These are phyloP conservation scores for Coemansia sp. DNA, from an alignment of 192 early-diverging fungal species.

Conservation along the genomic window DNA sequence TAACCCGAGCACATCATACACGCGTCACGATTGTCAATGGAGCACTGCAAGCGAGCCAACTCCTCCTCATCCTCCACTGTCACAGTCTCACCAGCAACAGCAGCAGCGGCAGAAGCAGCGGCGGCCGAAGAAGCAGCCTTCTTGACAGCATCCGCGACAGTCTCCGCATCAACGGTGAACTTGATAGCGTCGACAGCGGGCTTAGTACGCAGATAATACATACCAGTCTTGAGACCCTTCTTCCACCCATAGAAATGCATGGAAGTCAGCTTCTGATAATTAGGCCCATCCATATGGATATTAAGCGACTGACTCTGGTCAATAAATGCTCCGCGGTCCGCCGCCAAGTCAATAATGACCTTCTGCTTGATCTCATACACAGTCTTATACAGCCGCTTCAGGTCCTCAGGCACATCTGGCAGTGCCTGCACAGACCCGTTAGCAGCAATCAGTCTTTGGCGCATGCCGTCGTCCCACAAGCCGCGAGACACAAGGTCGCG, in stretches of 20 bases:
- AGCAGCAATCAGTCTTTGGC: slow-evolving; percentile 91
- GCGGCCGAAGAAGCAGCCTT: slow-evolving; percentile 35
- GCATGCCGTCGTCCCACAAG: slow-evolving; percentile 92
- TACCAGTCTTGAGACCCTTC: slow-evolving; percentile 97
- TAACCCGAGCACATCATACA: slow-evolving; percentile 88
- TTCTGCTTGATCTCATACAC: slow-evolving; percentile 94
- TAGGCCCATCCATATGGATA: slow-evolving; percentile 92
- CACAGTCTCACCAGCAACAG: slow-evolving; percentile 20
- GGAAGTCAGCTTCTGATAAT: slow-evolving; percentile 88
- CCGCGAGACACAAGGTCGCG: slow-evolving; percentile 92
- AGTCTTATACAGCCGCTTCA: slow-evolving; percentile 96
- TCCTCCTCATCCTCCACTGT: slow-evolving; percentile 53
- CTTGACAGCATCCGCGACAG: slow-evolving; percentile 38
- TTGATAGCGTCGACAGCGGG: slow-evolving; percentile 98
- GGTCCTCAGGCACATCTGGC: slow-evolving; percentile 71
- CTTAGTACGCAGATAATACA: slow-evolving; percentile 96
- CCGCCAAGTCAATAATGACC: slow-evolving; percentile 93
- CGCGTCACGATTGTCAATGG: slow-evolving; percentile 89
- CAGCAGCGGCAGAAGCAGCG: slow-evolving; percentile 22
- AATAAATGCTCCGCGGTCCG: slow-evolving; percentile 95
- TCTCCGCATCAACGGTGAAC: slow-evolving; percentile 92
- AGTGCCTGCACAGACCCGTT: slow-evolving; percentile 86
- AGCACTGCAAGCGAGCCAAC: slow-evolving; percentile 77
- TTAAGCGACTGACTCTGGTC: slow-evolving; percentile 97
- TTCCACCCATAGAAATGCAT: slow-evolving; percentile 99